A percentile compares a stretch with the other conserved stretches of the same genome.
These are phyloP conservation scores for Trypanosomatidae sp. DNA, from an alignment of 208 protist genomes.

Conservation along the genomic window DNA sequence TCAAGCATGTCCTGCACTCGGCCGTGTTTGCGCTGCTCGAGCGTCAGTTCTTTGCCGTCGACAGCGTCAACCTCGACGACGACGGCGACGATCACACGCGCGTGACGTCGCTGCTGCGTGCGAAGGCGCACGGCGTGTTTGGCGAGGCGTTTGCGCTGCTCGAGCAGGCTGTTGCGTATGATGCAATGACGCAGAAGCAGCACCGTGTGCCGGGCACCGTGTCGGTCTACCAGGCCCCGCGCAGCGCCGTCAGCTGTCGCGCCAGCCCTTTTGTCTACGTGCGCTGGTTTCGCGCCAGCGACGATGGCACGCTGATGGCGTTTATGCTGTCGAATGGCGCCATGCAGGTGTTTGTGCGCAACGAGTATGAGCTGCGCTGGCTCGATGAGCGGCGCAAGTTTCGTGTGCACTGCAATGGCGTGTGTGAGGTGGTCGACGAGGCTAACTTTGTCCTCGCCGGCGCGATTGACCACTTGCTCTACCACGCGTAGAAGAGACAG, in stretches of 20 bases:
- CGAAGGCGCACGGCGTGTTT: constrained; percentile 27
- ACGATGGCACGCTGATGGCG: constrained; percentile 37
- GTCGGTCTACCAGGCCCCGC: constrained; percentile 62
- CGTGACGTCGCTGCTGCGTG: constrained; percentile 28
- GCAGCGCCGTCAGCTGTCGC: constrained; percentile 40
- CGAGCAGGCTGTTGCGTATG: constrained; percentile 55
- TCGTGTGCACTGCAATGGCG: constrained; percentile 64
- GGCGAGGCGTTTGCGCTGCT: constrained; percentile 34
- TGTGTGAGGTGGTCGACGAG: constrained; percentile 76
- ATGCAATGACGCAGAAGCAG: constrained; percentile 74
- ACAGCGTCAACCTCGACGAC: constrained; percentile 30
- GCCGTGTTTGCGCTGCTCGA: constrained; percentile 68
- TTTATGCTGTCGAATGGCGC: constrained; percentile 81
- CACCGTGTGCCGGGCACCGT: constrained; percentile 66
- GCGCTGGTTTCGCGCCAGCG: constrained; percentile 80
- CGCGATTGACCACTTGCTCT: constrained; percentile 53
- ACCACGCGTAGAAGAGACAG: constrained; percentile 3
- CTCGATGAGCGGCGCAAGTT: constrained; percentile 75
- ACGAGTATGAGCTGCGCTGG: constrained; percentile 78
- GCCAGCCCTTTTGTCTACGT: constrained; percentile 72
- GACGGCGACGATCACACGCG: constrained; percentile 31
- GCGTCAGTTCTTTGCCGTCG: constrained; percentile 68
- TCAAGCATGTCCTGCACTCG: constrained; percentile 66
- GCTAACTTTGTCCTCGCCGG: constrained; percentile 32
- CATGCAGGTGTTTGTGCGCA: constrained; percentile 68